A percentile compares a stretch with the other conserved stretches of the same genome.
Conservation (phyloP, 441 rosid species). For the Hura crepitans region DNA sequence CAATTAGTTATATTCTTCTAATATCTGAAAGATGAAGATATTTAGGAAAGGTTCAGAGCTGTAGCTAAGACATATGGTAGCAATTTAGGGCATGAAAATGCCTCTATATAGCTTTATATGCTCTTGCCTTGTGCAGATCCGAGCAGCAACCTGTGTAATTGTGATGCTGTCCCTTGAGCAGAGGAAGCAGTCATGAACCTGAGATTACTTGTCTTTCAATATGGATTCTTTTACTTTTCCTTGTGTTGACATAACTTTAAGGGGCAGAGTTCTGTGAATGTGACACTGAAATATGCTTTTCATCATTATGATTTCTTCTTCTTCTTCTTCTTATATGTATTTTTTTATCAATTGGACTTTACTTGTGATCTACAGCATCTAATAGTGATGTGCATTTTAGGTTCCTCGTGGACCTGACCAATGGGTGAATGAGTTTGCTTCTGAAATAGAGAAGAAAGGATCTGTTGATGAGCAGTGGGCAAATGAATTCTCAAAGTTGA, state of each 20-base stretch:
- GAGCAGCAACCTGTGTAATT: not conserved
- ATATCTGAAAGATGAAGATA: slow-evolving; percentile 1
- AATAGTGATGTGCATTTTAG: slow-evolving; percentile 31
- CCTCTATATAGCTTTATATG: not conserved
- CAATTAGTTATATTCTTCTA: not conserved
- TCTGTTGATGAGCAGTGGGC: slow-evolving; percentile 81
- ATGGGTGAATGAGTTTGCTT: slow-evolving; percentile 81
- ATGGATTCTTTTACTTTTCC: not conserved
- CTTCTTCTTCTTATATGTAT: too few species aligned
- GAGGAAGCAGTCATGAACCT: not conserved
- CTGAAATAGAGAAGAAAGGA: slow-evolving; percentile 52
- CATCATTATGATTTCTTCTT: too few species aligned
- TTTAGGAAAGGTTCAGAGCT: not conserved
- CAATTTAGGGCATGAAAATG: not conserved
- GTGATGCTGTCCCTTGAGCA: not conserved
- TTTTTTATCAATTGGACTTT: slow-evolving; percentile 17
- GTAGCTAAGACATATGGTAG: not conserved
- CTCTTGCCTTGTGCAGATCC: not conserved
- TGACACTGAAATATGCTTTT: not conserved
- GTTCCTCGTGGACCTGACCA: slow-evolving; percentile 60
- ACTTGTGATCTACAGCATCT: slow-evolving; percentile 12
- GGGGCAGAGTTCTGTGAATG: not conserved
- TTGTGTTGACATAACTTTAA: not conserved
- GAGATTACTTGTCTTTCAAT: not conserved
- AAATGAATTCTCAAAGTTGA: slow-evolving; percentile 87